Conservation (phyloP, 1,139 yeast species). For the Candida sp. region DNA sequence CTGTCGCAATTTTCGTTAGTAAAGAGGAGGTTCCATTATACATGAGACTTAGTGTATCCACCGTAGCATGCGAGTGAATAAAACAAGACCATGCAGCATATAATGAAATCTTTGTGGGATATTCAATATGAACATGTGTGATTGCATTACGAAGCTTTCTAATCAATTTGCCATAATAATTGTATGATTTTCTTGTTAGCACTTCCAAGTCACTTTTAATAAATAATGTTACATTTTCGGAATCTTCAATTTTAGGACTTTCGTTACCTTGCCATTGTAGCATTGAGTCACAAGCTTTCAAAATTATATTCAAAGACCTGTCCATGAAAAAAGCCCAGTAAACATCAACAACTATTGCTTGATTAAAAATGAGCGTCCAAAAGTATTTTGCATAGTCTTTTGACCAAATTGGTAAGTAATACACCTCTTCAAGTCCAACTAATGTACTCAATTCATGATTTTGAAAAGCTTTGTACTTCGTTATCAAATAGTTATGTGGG, state of each 20-base stretch:
- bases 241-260: constrained; percentile 9
- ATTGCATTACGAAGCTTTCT: constrained; percentile 31
- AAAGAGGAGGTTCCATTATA: constrained; percentile 35
- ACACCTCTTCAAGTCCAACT: constrained; percentile 11
- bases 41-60: constrained; percentile 29
- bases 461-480: constrained; percentile 11
- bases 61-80: constrained; percentile 31
- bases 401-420: constrained; percentile 27
- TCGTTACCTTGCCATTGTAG: constrained; percentile 2
- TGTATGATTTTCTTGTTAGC: constrained; percentile 31
- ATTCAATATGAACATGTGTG: constrained; percentile 28
- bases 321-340: constrained; percentile 37
- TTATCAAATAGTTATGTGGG: constrained; percentile 14
- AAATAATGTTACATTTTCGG: constrained; percentile 17
- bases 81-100: constrained; percentile 36
- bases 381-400: constrained; percentile 15
- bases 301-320: constrained; percentile 31
- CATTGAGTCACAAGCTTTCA: constrained; percentile 14
- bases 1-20: constrained; percentile 22
- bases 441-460: constrained; percentile 12
- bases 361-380: constrained; percentile 29
- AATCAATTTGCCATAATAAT: constrained; percentile 32
- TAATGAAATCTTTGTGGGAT: constrained; percentile 35
- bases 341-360: constrained; percentile 21
- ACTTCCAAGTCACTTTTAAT: constrained; percentile 25